These are phyloP conservation scores for Cryomyces minteri DNA, from an alignment of 495 filamentous ascomycete genomes.

Conservation along the genomic window DNA sequence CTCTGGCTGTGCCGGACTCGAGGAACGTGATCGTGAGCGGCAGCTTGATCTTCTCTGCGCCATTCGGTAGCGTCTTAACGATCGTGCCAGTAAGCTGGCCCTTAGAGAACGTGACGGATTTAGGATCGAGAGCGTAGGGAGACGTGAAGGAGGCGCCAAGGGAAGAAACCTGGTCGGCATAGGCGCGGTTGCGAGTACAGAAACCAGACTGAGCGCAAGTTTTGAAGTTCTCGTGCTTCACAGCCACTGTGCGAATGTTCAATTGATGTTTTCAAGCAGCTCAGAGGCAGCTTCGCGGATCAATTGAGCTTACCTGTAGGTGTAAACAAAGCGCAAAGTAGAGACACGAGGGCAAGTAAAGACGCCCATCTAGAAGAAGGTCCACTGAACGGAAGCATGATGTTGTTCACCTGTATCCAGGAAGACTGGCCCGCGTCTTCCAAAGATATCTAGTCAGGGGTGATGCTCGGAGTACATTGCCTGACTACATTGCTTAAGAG, in stretches of 20 bases:
- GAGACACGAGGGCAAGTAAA: too few species aligned
- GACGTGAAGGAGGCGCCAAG: constrained; percentile 51
- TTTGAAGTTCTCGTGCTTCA: constrained; percentile 95
- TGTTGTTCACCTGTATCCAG: too few species aligned
- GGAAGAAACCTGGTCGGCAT: constrained; percentile 56
- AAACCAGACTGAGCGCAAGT: constrained; percentile 89
- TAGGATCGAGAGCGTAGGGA: constrained; percentile 59
- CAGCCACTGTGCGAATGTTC: constrained; percentile 33
- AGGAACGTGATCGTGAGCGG: constrained; percentile 78
- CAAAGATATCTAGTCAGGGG: too few species aligned
- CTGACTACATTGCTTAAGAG: too few species aligned
- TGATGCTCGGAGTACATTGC: too few species aligned
- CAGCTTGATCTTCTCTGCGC: constrained; percentile 47
- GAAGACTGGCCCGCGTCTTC: too few species aligned
- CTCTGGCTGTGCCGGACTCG: constrained; percentile 69
- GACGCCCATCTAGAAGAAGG: too few species aligned
- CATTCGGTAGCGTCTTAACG: constrained; percentile 49
- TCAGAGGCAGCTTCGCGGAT: too few species aligned
- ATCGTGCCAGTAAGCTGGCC: constrained; percentile 65
- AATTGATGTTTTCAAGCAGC: too few species aligned
- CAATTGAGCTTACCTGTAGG: too few species aligned
- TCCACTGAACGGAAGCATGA: too few species aligned
- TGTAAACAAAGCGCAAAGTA: too few species aligned
- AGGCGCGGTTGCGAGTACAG: constrained; percentile 82
- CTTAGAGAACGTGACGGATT: constrained; percentile 55